phyloP scores from a whole-genome alignment of 2,329 filamentous ascomycete species.

The Monosporascus sp. region DNA sequence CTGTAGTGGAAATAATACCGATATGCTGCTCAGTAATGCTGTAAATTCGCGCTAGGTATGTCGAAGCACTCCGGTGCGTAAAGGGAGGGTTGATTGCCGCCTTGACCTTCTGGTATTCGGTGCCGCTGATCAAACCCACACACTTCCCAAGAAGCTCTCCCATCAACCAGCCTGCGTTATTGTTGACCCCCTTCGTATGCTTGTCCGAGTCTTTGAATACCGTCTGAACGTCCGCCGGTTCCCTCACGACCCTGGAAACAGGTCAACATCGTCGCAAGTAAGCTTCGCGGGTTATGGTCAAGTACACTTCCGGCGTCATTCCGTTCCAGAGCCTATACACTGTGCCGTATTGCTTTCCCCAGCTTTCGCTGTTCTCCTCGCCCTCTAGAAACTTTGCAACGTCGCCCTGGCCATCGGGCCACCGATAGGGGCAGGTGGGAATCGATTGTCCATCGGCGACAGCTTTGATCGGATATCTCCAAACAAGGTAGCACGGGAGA shows the following conservation, averaged over 20 bases:
- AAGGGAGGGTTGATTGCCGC: conserved; percentile 13
- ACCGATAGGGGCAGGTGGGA: conserved; percentile 14
- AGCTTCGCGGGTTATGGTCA: neutral
- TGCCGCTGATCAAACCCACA: conserved; percentile 33
- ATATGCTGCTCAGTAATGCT: too few species aligned
- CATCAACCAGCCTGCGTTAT: conserved; percentile 34
- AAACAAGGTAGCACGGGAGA: neutral
- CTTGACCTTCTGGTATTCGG: conserved; percentile 23
- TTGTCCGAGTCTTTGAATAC: conserved; percentile 39
- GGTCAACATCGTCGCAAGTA: too few species aligned
- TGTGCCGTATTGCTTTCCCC: conserved; percentile 27
- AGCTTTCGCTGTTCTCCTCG: conserved; percentile 23
- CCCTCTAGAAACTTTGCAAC: conserved; percentile 35
- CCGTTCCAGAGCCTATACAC: conserved; percentile 35
- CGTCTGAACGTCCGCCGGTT: conserved; percentile 26
- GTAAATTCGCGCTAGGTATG: neutral
- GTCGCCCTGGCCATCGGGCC: conserved; percentile 34
- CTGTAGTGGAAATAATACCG: neutral
- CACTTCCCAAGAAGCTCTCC: conserved; percentile 36
- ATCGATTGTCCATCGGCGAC: too few species aligned
- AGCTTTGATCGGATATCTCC: neutral
- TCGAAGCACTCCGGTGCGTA: conserved; percentile 2
- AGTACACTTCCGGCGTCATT: conserved; percentile 33
- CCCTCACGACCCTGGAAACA: conserved; percentile 27
- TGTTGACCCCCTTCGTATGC: conserved; percentile 35